Evolutionary conservation across 805 yeast species (phyloP).

Genomic region (Ogataea chonburiensis): DNA sequence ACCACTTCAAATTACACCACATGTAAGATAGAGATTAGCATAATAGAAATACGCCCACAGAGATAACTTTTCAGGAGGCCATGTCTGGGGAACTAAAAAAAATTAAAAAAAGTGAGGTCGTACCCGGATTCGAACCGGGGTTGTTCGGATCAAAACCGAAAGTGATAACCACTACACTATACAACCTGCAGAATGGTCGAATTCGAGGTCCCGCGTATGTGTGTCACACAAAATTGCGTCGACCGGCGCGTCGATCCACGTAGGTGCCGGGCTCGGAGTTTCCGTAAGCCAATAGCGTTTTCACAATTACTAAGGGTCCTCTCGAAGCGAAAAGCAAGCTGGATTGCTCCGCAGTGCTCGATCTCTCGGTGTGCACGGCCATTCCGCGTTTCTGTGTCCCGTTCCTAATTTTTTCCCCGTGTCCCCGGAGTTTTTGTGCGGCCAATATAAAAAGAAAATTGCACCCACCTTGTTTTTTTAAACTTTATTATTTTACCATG

Average conservation of each 20-base stretch:
- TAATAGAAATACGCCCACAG: not conserved
- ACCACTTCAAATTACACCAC: conserved; percentile 5
- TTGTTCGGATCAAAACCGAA: conserved; percentile 78
- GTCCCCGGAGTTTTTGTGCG: conserved; percentile 9
- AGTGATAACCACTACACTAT: conserved; percentile 82
- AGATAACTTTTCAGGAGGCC: not conserved
- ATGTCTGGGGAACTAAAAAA: conserved; percentile 1
- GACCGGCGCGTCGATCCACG: conserved; percentile 9
- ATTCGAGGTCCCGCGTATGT: not conserved
- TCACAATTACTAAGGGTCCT: conserved; percentile 5
- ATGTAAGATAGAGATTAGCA: no score
- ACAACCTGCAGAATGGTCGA: conserved; percentile 32
- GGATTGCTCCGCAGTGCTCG: no score
- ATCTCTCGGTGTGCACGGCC: no score
- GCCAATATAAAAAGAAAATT: conserved; percentile 10
- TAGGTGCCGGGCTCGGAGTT: conserved; percentile 14
- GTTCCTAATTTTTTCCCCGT: conserved; percentile 1
- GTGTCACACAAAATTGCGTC: not conserved
- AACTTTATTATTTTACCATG: conserved; percentile 4
- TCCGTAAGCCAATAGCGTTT: conserved; percentile 8
- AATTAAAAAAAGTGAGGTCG: conserved; percentile 45
- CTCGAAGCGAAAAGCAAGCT: no score
- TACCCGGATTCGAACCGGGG: conserved; percentile 87
- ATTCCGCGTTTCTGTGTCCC: not conserved
- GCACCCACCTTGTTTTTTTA: conserved; percentile 12